A percentile compares a stretch with the other conserved stretches of the same genome.
phyloP scores from a whole-genome alignment of 2,329 filamentous ascomycete genomes.

The Fusarium piperis region DNA sequence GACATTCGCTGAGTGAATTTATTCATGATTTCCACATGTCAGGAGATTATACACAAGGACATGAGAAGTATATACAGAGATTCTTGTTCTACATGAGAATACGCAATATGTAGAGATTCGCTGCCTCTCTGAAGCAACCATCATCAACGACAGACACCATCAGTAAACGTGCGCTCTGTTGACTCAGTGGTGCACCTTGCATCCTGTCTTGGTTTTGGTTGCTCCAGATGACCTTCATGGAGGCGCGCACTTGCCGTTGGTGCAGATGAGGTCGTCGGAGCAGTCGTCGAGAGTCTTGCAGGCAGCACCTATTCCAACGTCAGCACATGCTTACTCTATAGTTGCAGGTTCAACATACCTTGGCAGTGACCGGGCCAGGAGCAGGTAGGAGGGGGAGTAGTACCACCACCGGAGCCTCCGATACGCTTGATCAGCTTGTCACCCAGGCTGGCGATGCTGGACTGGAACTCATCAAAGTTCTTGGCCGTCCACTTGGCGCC shows the following conservation, averaged over 20 bases:
- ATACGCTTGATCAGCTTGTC: conserved; percentile 58
- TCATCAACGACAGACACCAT: neutral
- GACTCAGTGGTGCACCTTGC: neutral
- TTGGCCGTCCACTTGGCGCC: conserved; percentile 65
- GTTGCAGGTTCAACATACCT: conserved; percentile 11
- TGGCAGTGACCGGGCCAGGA: conserved; percentile 29
- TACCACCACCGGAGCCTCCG: conserved; percentile 14
- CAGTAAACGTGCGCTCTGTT: neutral
- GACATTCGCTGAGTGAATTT: neutral
- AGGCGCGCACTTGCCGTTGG: conserved; percentile 30
- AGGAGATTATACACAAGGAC: neutral
- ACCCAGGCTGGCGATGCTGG: conserved; percentile 61
- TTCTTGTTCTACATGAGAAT: neutral
- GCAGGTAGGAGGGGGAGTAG: conserved; percentile 15
- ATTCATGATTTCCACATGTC: neutral
- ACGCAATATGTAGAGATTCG: neutral
- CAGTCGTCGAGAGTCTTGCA: conserved; percentile 37
- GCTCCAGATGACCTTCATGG: neutral
- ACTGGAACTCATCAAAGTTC: conserved; percentile 60
- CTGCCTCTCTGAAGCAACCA: neutral
- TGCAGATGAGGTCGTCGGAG: conserved; percentile 37
- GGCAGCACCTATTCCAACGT: conserved; percentile 29
- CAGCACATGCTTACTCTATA: neutral
- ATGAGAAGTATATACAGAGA: neutral
- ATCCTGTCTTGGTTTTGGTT: neutral